Conservation (phyloP, 2,329 filamentous ascomycete genomes). For the Emergomyces africanus region DNA sequence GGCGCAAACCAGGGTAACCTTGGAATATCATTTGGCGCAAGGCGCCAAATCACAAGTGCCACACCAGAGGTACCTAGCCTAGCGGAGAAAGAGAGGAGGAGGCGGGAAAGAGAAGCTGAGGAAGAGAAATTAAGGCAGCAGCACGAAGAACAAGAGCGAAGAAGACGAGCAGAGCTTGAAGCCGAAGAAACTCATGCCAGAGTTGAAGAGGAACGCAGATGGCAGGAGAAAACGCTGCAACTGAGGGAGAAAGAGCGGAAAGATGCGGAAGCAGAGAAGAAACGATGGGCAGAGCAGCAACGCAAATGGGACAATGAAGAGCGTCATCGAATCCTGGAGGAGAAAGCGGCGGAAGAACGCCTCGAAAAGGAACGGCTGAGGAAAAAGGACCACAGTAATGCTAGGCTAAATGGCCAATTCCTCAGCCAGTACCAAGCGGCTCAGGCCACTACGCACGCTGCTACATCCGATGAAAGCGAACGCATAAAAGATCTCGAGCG, state of each 20-base stretch:
- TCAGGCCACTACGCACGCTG: slow-evolving; percentile 36
- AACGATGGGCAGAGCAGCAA: slow-evolving; percentile 40
- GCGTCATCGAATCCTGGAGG: slow-evolving; percentile 56
- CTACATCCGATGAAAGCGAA: slow-evolving; percentile 45
- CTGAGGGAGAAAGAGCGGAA: slow-evolving; percentile 39
- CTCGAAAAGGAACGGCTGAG: slow-evolving; percentile 54
- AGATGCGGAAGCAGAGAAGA: slow-evolving; percentile 35
- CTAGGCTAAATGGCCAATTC: slow-evolving; percentile 65
- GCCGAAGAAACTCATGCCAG: slow-evolving; percentile 36
- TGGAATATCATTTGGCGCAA: slow-evolving; percentile 80
- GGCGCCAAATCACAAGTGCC: slow-evolving; percentile 82
- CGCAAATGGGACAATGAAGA: slow-evolving; percentile 65
- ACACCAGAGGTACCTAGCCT: slow-evolving; percentile 66
- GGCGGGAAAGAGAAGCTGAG: slow-evolving; percentile 43
- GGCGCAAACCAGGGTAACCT: slow-evolving; percentile 93
- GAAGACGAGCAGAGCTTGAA: slow-evolving; percentile 36
- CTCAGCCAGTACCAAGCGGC: slow-evolving; percentile 77
- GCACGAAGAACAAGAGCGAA: slow-evolving; percentile 41
- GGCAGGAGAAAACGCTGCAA: slow-evolving; percentile 34
- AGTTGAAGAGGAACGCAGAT: slow-evolving; percentile 33
- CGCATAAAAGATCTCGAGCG: slow-evolving; percentile 71
- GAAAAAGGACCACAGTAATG: slow-evolving; percentile 48
- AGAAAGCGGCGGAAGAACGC: slow-evolving; percentile 56
- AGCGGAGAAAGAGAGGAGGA: slow-evolving; percentile 68
- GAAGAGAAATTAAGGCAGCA: slow-evolving; percentile 39